Conservation (phyloP, 2,329 filamentous ascomycete genomes). For the Diplodia seriata region DNA sequence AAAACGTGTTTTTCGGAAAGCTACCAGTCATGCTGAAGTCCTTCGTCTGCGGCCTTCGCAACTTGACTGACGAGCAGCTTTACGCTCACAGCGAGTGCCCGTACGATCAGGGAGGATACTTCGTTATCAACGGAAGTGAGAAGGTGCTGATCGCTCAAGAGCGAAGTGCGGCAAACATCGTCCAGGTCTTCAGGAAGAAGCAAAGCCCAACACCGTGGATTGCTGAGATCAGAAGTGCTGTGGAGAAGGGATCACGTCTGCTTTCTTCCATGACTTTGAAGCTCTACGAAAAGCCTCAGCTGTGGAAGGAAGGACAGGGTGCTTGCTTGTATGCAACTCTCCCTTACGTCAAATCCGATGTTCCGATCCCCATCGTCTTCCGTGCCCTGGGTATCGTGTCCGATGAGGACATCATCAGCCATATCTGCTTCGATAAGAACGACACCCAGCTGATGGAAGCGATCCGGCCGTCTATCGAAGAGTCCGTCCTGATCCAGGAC, state of each 20-base stretch:
- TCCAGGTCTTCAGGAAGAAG: constrained; percentile 98
- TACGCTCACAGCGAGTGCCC: constrained; percentile 96
- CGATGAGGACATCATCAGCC: constrained; percentile 96
- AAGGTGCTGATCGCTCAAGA: constrained; percentile 99
- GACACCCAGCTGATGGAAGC: constrained; percentile 98
- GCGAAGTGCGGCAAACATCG: constrained; percentile 95
- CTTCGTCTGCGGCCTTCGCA: constrained; percentile 88
- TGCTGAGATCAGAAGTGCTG: constrained; percentile 93
- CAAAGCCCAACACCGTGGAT: constrained; percentile 93
- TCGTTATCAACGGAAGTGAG: constrained; percentile 98
- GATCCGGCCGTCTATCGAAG: constrained; percentile 95
- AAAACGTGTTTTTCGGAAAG: constrained; percentile 90
- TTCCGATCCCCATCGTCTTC: constrained; percentile 95
- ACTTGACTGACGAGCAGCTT: constrained; percentile 81
- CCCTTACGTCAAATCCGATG: constrained; percentile 91
- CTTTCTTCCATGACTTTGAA: constrained; percentile 94
- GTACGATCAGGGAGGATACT: constrained; percentile 98
- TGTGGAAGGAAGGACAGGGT: constrained; percentile 78
- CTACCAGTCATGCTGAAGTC: constrained; percentile 98
- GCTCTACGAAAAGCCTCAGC: constrained; percentile 83
- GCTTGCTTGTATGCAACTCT: constrained; percentile 89
- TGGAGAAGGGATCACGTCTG: constrained; percentile 93
- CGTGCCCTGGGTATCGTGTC: constrained; percentile 94
- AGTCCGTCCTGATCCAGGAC: constrained; percentile 95
- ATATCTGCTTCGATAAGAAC: constrained; percentile 94